Evolutionary conservation across 108 stramenopile species (phyloP), one percentile per base, ranked within the genome.

Genomic region (Cyclotella choctawhatcheeana): DNA sequence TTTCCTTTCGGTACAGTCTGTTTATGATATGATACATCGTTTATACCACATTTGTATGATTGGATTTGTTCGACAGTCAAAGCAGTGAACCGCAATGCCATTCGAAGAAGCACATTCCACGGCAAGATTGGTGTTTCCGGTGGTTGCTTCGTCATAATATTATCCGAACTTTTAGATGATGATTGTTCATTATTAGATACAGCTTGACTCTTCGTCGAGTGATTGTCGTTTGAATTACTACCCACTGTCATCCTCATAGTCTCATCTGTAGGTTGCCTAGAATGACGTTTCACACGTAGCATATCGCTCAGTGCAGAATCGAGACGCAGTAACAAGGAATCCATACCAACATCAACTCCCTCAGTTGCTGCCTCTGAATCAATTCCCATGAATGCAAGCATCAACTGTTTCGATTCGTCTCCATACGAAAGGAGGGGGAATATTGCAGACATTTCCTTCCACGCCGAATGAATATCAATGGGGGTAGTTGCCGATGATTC

Each of bases 71-170:
- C 52, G 20, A 69, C 56, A 56, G 40, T 51, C 67, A 47, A 63
- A 16, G 71, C 21, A 26, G 78, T 58, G n/a, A 79, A 56, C 1
- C 78, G 78, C 44, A 79, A 34, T 18, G 60, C 44, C 43, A 79
- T 13, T 50, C 78, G 67, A 22, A 79, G 34, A n/a, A 79, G 25
- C 6, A 79, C 53, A 53, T 72, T 79, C 71, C 78, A 79, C 30
- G 70, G 78, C 53, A 67, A 21, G 31, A 66, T 58, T n/a, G n/a
- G n/a, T n/a, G n/a, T n/a, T n/a, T n/a, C n/a, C n/a, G n/a, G n/a
- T n/a, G n/a, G n/a, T n/a, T n/a, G n/a, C n/a, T n/a, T n/a, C n/a
- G n/a, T n/a, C n/a, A n/a, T n/a, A n/a, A n/a, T n/a, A n/a, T n/a
- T n/a, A n/a, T n/a, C n/a, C n/a, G n/a, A n/a, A n/a, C n/a, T n/a